Conservation (phyloP, 768 basidiomycete genomes). For the Suillus brevipes region DNA sequence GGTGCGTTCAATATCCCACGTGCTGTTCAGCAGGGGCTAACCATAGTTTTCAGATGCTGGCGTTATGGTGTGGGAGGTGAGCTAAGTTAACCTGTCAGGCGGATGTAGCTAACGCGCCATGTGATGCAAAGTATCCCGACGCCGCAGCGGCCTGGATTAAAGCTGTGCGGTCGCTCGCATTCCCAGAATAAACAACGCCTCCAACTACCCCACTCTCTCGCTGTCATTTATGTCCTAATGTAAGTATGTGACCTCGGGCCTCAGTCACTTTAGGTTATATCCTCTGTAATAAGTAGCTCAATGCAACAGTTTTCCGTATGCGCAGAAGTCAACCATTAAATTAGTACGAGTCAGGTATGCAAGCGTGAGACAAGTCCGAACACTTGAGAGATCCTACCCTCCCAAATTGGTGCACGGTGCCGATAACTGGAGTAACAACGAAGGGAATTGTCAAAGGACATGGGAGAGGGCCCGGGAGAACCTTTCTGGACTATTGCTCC, state of each 20-base stretch:
- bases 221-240: background rate
- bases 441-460: no score
- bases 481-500: no score
- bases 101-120: background rate
- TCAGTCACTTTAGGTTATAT: background rate
- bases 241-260: background rate
- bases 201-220: background rate
- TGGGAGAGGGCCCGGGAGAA: no score
- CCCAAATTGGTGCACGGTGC: no score
- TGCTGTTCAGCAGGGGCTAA: background rate
- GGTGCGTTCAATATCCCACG: conserved; percentile 40
- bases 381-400: background rate
- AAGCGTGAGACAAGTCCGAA: background rate
- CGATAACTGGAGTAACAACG: no score
- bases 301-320: background rate
- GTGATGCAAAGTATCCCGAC: conserved; percentile 36
- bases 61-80: conserved; percentile 26
- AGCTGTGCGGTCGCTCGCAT: conserved; percentile 36
- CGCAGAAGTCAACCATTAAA: background rate
- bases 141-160: conserved; percentile 43
- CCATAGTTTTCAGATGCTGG: conserved; percentile 6
- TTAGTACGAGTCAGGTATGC: background rate
- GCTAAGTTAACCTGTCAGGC: background rate
- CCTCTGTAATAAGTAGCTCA: no score
- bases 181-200: conserved; percentile 30